Conservation (phyloP, 2,329 filamentous ascomycete species). For the Paraphaeosphaeria minitans region DNA sequence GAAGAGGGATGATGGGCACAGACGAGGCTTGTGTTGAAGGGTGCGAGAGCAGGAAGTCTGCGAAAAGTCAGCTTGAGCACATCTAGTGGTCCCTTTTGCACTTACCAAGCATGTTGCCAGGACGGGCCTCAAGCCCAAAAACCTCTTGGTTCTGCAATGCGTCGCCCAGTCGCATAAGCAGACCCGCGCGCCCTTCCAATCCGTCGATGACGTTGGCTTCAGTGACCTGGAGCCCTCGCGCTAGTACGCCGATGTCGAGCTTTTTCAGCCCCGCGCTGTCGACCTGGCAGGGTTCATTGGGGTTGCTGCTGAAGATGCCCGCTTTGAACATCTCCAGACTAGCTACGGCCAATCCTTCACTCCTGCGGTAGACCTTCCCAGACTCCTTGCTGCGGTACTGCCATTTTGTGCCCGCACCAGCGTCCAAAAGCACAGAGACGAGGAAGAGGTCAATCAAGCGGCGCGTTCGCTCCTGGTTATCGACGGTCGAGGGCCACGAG, state of each 20-base stretch:
- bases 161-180: conserved; percentile 75
- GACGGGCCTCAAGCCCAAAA: conserved; percentile 82
- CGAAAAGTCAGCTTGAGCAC: conserved; percentile 19
- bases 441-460: conserved; percentile 79
- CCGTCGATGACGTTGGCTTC: conserved; percentile 82
- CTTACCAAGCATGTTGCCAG: conserved; percentile 90
- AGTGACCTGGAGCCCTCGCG: conserved; percentile 82
- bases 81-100: conserved; percentile 15
- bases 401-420: conserved; percentile 89
- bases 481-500: conserved; percentile 70
- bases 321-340: conserved; percentile 91
- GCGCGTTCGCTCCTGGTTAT: conserved; percentile 74
- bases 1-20: conserved; percentile 82
- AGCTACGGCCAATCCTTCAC: conserved; percentile 82
- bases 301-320: conserved; percentile 84
- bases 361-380: conserved; percentile 79
- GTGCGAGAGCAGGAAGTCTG: conserved; percentile 91
- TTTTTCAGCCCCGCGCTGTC: conserved; percentile 79
- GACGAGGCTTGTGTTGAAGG: conserved; percentile 87
- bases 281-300: conserved; percentile 82
- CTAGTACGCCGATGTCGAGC: conserved; percentile 75
- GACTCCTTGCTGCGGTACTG: conserved; percentile 91
- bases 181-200: conserved; percentile 79
- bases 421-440: conserved; percentile 80
- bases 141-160: conserved; percentile 81